Evolutionary conservation across 2,329 filamentous ascomycete species (phyloP).

Genomic region (Penicillium brevicompactum): DNA sequence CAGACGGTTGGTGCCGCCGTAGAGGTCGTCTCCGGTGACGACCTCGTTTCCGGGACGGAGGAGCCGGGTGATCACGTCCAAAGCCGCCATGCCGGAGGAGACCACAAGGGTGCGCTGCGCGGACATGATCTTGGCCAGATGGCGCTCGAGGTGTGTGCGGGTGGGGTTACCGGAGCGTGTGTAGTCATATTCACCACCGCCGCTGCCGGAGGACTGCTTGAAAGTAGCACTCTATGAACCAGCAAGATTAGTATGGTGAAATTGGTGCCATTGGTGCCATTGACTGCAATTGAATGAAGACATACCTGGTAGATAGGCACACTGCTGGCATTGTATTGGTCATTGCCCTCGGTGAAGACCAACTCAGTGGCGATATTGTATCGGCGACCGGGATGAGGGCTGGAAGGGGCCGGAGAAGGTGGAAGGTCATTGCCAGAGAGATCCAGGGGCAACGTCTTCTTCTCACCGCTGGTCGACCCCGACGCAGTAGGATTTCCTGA

Average conservation of each 20-base stretch:
- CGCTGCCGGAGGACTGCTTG: slow-evolving; percentile 81
- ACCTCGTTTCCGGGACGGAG: slow-evolving; percentile 94
- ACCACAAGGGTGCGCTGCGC: slow-evolving; percentile 88
- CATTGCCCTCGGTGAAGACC: slow-evolving; percentile 92
- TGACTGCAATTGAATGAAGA: neutral
- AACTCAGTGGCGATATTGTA: slow-evolving; percentile 96
- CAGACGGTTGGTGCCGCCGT: slow-evolving; percentile 91
- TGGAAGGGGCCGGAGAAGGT: slow-evolving; percentile 90
- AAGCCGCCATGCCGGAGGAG: slow-evolving; percentile 93
- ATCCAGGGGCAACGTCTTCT: slow-evolving; percentile 64
- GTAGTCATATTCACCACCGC: slow-evolving; percentile 94
- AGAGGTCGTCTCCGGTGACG: slow-evolving; percentile 93
- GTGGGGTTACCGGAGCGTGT: slow-evolving; percentile 97
- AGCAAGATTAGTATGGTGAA: neutral
- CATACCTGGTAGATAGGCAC: slow-evolving; percentile 89
- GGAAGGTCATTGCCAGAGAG: slow-evolving; percentile 82
- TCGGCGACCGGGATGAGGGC: slow-evolving; percentile 78
- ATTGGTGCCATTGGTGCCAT: neutral
- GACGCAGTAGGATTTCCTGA: slow-evolving; percentile 28
- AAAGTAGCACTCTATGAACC: slow-evolving; percentile 78
- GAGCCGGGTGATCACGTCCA: slow-evolving; percentile 93
- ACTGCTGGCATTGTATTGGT: slow-evolving; percentile 96
- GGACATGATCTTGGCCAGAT: slow-evolving; percentile 98
- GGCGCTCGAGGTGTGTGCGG: slow-evolving; percentile 90
- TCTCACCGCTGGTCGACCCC: slow-evolving; percentile 34